phyloP scores from a whole-genome alignment of 1,139 yeast species.

The Suhomyces anneliseae region DNA sequence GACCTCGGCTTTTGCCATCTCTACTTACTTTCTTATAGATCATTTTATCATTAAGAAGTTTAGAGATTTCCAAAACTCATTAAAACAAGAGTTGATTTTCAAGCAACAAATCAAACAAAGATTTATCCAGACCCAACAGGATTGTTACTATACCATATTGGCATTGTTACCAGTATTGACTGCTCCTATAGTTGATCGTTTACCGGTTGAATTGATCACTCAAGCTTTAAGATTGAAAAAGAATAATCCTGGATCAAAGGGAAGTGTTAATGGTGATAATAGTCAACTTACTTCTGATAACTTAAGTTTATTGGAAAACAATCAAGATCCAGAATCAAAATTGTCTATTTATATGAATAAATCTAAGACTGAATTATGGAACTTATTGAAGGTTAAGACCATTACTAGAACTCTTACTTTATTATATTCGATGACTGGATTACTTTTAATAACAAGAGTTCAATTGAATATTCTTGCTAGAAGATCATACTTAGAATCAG shows the following conservation, averaged over 20 bases:
- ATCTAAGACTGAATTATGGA: slow-evolving; percentile 82
- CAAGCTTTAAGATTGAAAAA: slow-evolving; percentile 67
- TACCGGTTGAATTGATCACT: slow-evolving; percentile 75
- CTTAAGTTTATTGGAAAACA: slow-evolving; percentile 34
- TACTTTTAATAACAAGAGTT: slow-evolving; percentile 74
- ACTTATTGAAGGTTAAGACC: slow-evolving; percentile 72
- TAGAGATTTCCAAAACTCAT: slow-evolving; percentile 63
- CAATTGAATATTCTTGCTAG: slow-evolving; percentile 89
- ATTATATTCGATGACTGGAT: slow-evolving; percentile 65
- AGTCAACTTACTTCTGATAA: slow-evolving; percentile 40
- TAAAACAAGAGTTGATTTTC: slow-evolving; percentile 73
- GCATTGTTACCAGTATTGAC: slow-evolving; percentile 80
- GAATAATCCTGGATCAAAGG: slow-evolving; percentile 23
- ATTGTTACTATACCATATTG: slow-evolving; percentile 80
- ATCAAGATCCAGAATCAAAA: slow-evolving; percentile 24
- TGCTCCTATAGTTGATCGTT: slow-evolving; percentile 58
- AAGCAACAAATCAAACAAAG: slow-evolving; percentile 68
- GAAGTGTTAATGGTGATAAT: slow-evolving; percentile 12
- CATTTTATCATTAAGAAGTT: slow-evolving; percentile 59
- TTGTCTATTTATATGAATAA: slow-evolving; percentile 36
- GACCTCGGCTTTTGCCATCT: slow-evolving; percentile 57
- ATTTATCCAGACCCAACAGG: slow-evolving; percentile 90
- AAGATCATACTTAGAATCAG: slow-evolving; percentile 77
- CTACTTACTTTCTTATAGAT: slow-evolving; percentile 58
- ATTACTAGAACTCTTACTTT: slow-evolving; percentile 73